Percentiles rank a stretch among this genome's conserved stretches.
phyloP scores from a whole-genome alignment of 2,329 filamentous ascomycete species.

The Claviceps sp. region DNA sequence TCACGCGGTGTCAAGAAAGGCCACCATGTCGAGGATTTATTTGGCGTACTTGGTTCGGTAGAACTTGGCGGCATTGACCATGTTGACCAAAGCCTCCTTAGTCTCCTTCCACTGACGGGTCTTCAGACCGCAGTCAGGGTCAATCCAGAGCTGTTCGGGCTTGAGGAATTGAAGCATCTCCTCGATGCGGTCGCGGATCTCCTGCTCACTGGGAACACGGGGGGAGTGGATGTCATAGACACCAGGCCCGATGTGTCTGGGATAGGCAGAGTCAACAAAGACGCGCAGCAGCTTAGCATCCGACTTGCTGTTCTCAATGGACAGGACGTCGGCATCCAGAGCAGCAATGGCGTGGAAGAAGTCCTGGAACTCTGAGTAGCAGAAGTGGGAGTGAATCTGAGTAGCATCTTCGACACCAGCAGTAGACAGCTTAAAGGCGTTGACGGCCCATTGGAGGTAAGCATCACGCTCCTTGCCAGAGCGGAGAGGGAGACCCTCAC shows the following conservation, averaged over 20 bases:
- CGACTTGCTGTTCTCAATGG: slow-evolving; percentile 99
- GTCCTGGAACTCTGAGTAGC: slow-evolving; percentile 99
- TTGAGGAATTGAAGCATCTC: slow-evolving; percentile 98
- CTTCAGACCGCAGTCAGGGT: slow-evolving; percentile 99
- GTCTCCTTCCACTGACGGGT: slow-evolving; percentile 98
- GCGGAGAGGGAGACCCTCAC: slow-evolving; percentile 97
- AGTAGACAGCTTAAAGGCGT: slow-evolving; percentile 93
- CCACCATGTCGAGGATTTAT: slow-evolving; percentile 24
- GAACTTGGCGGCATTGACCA: slow-evolving; percentile 96
- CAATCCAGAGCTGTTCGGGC: slow-evolving; percentile 98
- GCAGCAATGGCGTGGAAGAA: slow-evolving; percentile 99
- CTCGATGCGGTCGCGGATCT: slow-evolving; percentile 94
- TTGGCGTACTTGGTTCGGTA: slow-evolving; percentile 83
- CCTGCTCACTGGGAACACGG: slow-evolving; percentile 89
- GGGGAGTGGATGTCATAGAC: slow-evolving; percentile 99
- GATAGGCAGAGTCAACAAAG: slow-evolving; percentile 94
- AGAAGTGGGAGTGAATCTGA: slow-evolving; percentile 99
- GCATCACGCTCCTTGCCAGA: slow-evolving; percentile 86
- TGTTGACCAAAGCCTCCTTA: slow-evolving; percentile 88
- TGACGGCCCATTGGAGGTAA: slow-evolving; percentile 94
- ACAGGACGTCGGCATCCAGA: slow-evolving; percentile 93
- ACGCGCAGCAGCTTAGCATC: slow-evolving; percentile 98
- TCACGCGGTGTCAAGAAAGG: slow-evolving; percentile 8
- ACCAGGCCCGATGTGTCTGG: slow-evolving; percentile 95
- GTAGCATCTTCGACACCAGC: slow-evolving; percentile 88